Percentiles rank a stretch among this genome's conserved stretches.
phyloP scores from a whole-genome alignment of 306 rosid species.

The Trifolium fragiferum region DNA sequence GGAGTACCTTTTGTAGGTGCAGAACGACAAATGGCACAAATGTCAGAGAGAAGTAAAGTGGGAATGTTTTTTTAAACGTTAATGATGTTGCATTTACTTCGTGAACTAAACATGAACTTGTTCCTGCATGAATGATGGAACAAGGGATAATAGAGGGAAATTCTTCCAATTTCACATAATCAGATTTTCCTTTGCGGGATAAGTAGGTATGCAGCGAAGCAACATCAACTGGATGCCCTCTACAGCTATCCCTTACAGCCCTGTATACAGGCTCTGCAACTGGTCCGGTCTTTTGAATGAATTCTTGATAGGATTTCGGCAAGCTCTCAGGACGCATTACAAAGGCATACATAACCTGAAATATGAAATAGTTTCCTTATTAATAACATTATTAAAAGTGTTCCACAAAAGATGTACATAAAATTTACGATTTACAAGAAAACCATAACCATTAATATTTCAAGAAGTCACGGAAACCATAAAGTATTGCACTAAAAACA shows the following conservation, averaged over 20 bases:
- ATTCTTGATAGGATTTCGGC: slow-evolving; percentile 91
- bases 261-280: slow-evolving; percentile 91
- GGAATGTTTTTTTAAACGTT: slow-evolving; percentile 92
- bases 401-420: not conserved
- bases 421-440: slow-evolving; percentile 7
- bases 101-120: slow-evolving; percentile 81
- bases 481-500: slow-evolving; percentile 14
- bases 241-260: slow-evolving; percentile 91
- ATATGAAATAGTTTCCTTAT: slow-evolving; percentile 47
- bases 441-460: slow-evolving; percentile 14
- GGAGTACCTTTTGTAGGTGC: slow-evolving; percentile 84
- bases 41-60: slow-evolving; percentile 93
- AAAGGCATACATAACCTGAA: slow-evolving; percentile 95
- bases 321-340: slow-evolving; percentile 99
- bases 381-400: slow-evolving; percentile 29
- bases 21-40: slow-evolving; percentile 95
- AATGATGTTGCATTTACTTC: slow-evolving; percentile 76
- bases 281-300: slow-evolving; percentile 95
- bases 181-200: slow-evolving; percentile 56
- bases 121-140: slow-evolving; percentile 79
- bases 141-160: slow-evolving; percentile 90
- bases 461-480: slow-evolving; percentile 23
- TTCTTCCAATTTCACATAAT: slow-evolving; percentile 71
- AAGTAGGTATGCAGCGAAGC: slow-evolving; percentile 73
- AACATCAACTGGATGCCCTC: slow-evolving; percentile 78